These are phyloP conservation scores for Aspergillus pseudoterreus DNA, from an alignment of 2,329 filamentous ascomycete species.

Conservation along the genomic window DNA sequence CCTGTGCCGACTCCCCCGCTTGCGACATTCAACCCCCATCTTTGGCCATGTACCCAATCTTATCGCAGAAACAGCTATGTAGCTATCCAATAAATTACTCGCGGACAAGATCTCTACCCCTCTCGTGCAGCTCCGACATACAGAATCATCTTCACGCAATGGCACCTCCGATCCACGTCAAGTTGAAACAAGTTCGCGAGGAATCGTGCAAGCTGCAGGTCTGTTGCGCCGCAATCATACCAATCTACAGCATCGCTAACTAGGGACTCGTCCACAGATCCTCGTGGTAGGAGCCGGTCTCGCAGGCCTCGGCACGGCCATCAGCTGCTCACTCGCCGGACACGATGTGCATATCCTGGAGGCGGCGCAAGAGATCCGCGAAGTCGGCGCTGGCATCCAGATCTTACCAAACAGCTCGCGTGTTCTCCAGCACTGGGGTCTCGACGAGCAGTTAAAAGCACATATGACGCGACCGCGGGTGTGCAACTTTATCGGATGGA, in stretches of 20 bases:
- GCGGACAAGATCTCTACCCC: background rate
- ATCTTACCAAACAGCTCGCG: slow-evolving; percentile 29
- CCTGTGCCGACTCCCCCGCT: background rate
- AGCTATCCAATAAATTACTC: background rate
- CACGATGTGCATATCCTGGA: slow-evolving; percentile 25
- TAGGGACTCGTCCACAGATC: slow-evolving; percentile 7
- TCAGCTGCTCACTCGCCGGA: slow-evolving; percentile 22
- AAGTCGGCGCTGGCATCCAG: slow-evolving; percentile 28
- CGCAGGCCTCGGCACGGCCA: slow-evolving; percentile 24
- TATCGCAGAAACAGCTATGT: background rate
- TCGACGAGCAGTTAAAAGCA: slow-evolving; percentile 39
- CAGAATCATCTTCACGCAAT: slow-evolving; percentile 9
- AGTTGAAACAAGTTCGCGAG: slow-evolving; percentile 31
- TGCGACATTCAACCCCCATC: slow-evolving; percentile 14
- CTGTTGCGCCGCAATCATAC: slow-evolving; percentile 1
- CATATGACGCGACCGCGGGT: slow-evolving; percentile 41
- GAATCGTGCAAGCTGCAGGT: slow-evolving; percentile 48
- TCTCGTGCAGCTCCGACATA: background rate
- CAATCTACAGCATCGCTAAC: background rate
- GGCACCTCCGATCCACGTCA: slow-evolving; percentile 49
- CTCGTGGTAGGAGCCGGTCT: slow-evolving; percentile 34
- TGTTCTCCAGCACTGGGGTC: slow-evolving; percentile 34
- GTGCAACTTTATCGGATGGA: slow-evolving; percentile 53
- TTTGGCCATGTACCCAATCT: slow-evolving; percentile 2
- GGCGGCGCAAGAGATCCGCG: slow-evolving; percentile 20